Conservation (phyloP, 2,329 filamentous ascomycete species). For the Pseudogymnoascus sp. region DNA sequence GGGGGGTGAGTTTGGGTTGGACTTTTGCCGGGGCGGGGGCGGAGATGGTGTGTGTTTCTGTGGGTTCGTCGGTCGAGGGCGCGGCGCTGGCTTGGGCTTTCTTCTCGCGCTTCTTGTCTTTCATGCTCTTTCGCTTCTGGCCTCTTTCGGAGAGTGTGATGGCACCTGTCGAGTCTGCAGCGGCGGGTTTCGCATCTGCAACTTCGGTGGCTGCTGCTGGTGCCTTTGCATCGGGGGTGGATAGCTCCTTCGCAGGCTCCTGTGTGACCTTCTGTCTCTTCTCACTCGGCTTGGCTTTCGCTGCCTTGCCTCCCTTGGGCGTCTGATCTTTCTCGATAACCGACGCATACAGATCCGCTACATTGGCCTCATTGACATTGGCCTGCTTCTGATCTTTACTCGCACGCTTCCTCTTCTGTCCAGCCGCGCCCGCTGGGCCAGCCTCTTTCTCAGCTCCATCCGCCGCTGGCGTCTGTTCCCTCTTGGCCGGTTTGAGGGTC, state of each 20-base stretch:
- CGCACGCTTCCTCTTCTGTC: conserved; percentile 44
- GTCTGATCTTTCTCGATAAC: conserved; percentile 63
- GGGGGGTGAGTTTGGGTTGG: conserved; percentile 61
- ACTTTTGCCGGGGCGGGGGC: conserved; percentile 16
- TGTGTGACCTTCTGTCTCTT: conserved; percentile 24
- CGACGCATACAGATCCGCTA: conserved; percentile 69
- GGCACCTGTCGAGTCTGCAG: conserved; percentile 11
- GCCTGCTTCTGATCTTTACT: conserved; percentile 44
- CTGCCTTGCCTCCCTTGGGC: conserved; percentile 23
- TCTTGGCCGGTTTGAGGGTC: conserved; percentile 21
- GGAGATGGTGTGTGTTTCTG: conserved; percentile 17
- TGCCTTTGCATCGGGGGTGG: conserved; percentile 19
- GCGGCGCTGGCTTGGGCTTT: conserved; percentile 18
- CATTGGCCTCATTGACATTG: conserved; percentile 58
- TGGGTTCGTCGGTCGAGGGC: conserved; percentile 13
- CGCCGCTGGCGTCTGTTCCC: conserved; percentile 19
- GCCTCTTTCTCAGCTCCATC: conserved; percentile 25
- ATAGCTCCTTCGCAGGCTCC: conserved; percentile 17
- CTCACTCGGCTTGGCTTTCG: conserved; percentile 24
- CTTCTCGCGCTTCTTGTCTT: conserved; percentile 32
- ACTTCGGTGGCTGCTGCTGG: conserved; percentile 14
- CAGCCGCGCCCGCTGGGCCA: conserved; percentile 28
- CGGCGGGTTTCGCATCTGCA: conserved; percentile 24
- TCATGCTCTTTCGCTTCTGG: conserved; percentile 26
- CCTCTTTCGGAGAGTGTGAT: conserved; percentile 16